Evolutionary conservation across 805 yeast species (phyloP).

Genomic region (Yarrowia sp.): DNA sequence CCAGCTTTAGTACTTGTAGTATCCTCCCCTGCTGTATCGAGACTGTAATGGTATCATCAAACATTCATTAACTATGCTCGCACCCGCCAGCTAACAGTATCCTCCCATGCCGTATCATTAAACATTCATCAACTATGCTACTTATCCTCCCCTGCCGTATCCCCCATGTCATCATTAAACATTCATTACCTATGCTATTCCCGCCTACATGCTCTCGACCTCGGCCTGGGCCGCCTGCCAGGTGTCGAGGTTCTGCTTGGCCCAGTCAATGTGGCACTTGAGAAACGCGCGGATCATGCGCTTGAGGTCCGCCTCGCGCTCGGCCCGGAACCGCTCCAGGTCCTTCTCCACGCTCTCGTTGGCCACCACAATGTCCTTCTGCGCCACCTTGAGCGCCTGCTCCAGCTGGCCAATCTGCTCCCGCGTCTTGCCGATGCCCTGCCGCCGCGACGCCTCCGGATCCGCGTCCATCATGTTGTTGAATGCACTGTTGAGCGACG

Average conservation of each 20-base stretch:
- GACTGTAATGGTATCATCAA: no score
- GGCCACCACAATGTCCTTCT: constrained; percentile 51
- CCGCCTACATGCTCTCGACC: constrained; percentile 23
- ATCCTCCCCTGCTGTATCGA: no score
- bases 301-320: constrained; percentile 52
- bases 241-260: constrained; percentile 59
- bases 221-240: constrained; percentile 58
- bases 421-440: constrained; percentile 45
- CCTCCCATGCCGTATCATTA: no score
- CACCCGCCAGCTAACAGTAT: no score
- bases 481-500: constrained; percentile 49
- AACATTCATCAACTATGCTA: no score
- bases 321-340: constrained; percentile 47
- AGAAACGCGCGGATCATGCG: constrained; percentile 54
- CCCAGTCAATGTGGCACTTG: constrained; percentile 61
- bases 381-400: constrained; percentile 52
- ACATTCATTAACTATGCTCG: no score
- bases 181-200: not conserved
- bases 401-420: constrained; percentile 49
- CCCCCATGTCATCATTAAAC: not conserved
- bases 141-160: no score
- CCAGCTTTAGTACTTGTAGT: no score
- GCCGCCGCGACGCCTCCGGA: constrained; percentile 62
- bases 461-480: constrained; percentile 66
- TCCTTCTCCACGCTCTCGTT: constrained; percentile 47